These are phyloP conservation scores for Mycena belliarum DNA, from an alignment of 768 basidiomycete genomes.

Conservation along the genomic window DNA sequence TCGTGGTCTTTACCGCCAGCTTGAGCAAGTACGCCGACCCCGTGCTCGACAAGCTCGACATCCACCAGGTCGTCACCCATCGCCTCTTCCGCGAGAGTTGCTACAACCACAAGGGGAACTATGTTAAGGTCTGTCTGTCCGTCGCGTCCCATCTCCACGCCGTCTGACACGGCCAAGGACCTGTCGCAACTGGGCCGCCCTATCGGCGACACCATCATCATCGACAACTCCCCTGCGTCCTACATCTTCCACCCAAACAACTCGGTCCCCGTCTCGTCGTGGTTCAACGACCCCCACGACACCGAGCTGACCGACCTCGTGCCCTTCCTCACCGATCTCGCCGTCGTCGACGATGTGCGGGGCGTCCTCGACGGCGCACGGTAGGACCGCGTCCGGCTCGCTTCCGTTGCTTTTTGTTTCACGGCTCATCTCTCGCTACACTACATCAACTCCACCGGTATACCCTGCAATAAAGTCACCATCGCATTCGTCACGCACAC, in stretches of 20 bases:
- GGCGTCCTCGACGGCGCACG: constrained; percentile 54
- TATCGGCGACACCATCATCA: constrained; percentile 68
- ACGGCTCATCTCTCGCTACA: constrained; percentile 20
- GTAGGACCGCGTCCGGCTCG: constrained; percentile 4
- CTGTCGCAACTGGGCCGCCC: constrained; percentile 74
- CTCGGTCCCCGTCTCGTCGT: constrained; percentile 74
- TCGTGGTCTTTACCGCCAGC: constrained; percentile 98
- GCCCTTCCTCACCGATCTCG: constrained; percentile 67
- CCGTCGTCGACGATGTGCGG: constrained; percentile 62
- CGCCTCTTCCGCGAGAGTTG: constrained; percentile 83
- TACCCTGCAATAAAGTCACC: constrained; percentile 23
- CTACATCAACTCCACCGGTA: constrained; percentile 22
- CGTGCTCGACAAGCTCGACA: constrained; percentile 80
- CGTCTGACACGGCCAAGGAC: constrained; percentile 44
- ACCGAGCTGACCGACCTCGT: constrained; percentile 71
- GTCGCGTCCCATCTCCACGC: background rate
- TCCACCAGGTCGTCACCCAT: constrained; percentile 73
- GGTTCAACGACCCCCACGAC: constrained; percentile 80
- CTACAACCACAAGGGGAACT: constrained; percentile 87
- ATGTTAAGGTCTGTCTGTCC: constrained; percentile 63
- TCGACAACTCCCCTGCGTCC: constrained; percentile 78
- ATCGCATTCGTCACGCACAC: constrained; percentile 7
- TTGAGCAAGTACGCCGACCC: constrained; percentile 94
- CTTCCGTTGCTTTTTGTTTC: constrained; percentile 9
- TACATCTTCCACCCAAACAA: constrained; percentile 85